Conservation (phyloP, 257 asterid genomes). For the Jacaranda copaia region DNA sequence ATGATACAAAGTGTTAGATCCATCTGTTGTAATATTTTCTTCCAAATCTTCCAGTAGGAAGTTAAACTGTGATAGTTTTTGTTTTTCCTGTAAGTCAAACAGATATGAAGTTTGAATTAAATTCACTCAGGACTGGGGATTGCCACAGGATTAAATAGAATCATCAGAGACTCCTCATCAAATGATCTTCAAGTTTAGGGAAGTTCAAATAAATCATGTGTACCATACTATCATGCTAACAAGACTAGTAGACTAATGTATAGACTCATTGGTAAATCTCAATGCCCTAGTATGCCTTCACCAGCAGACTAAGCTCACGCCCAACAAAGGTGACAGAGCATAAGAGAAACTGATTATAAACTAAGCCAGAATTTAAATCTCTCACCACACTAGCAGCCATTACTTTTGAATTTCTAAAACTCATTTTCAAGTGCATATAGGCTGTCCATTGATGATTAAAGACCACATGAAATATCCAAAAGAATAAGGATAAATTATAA, state of each 20-base stretch:
- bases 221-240: neutral
- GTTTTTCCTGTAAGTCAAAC: slow-evolving; percentile 1
- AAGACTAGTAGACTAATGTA: slow-evolving; percentile 21
- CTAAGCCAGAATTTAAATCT: neutral
- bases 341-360: slow-evolving; percentile 16
- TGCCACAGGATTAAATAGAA: neutral
- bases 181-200: neutral
- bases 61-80: neutral
- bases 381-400: neutral
- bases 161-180: neutral
- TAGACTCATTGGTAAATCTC: neutral
- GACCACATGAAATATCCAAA: slow-evolving; percentile 15
- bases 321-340: neutral
- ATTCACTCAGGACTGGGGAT: slow-evolving; percentile 11
- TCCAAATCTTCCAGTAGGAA: neutral
- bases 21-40: neutral
- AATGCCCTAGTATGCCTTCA: neutral
- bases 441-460: slow-evolving; percentile 9
- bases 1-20: slow-evolving; percentile 27
- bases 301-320: neutral
- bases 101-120: neutral
- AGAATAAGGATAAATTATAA: neutral
- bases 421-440: too few relatives aligned
- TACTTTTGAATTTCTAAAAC: too few relatives aligned
- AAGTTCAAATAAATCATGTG: neutral